Evolutionary conservation across 305 asterid species (phyloP).

Genomic region (Euphrasia arctica): DNA sequence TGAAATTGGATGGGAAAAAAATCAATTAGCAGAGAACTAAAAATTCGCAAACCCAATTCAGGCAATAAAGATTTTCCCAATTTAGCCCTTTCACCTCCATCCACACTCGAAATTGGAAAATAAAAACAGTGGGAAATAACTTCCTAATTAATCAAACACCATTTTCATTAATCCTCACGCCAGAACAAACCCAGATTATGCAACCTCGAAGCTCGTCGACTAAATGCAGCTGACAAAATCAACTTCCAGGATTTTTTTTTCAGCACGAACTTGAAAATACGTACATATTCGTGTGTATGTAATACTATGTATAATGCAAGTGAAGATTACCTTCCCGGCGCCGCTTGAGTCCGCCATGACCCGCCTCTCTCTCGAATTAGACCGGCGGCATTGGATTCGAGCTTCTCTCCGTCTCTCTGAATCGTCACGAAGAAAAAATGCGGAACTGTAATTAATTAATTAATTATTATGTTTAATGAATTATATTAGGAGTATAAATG

Average conservation of each 20-base stretch:
- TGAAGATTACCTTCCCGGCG: conserved; percentile 56
- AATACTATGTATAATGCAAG: conserved; percentile 30
- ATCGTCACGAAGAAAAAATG: background rate
- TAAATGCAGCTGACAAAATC: background rate
- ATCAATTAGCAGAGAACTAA: background rate
- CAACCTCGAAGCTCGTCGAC: background rate
- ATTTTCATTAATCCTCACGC: background rate
- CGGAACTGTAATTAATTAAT: conserved; percentile 18
- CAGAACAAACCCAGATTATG: background rate
- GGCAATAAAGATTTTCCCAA: background rate
- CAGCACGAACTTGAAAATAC: background rate
- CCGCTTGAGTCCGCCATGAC: conserved; percentile 92
- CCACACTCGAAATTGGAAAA: background rate
- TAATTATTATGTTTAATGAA: background rate
- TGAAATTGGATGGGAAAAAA: background rate
- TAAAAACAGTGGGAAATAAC: no score
- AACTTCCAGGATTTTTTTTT: background rate
- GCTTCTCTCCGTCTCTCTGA: conserved; percentile 36
- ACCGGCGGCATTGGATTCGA: conserved; percentile 52
- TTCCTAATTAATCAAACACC: background rate
- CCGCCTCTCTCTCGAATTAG: conserved; percentile 30
- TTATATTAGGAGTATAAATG: background rate
- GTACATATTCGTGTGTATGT: background rate
- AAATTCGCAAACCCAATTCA: background rate
- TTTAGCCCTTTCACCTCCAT: background rate